Evolutionary conservation across 192 early-diverging fungal species (phyloP).

Genomic region (Geosiphon pyriformis): DNA sequence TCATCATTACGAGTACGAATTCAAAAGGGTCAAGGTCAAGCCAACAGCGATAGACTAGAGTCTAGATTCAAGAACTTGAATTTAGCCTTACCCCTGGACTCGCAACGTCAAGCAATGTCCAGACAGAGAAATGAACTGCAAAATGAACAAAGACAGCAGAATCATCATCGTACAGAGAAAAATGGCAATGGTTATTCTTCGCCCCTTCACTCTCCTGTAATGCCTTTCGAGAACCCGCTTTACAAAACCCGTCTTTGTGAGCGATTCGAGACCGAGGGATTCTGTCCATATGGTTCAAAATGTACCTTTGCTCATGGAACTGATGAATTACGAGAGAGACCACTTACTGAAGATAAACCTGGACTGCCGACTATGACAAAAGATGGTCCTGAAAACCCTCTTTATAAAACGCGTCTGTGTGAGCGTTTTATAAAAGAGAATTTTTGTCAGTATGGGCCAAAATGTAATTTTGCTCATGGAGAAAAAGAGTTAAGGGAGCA

Average conservation of each 20-base stretch:
- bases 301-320: slow-evolving; percentile 79
- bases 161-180: slow-evolving; percentile 30
- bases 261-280: slow-evolving; percentile 69
- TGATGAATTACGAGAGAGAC: slow-evolving; percentile 57
- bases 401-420: slow-evolving; percentile 81
- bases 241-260: slow-evolving; percentile 89
- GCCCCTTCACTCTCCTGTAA: slow-evolving; percentile 32
- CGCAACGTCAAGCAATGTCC: slow-evolving; percentile 39
- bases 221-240: slow-evolving; percentile 61
- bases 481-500: slow-evolving; percentile 37
- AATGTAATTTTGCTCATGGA: slow-evolving; percentile 73
- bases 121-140: slow-evolving; percentile 26
- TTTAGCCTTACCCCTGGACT: slow-evolving; percentile 42
- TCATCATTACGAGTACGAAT: slow-evolving; percentile 35
- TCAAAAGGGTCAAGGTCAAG: slow-evolving; percentile 33
- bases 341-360: slow-evolving; percentile 21
- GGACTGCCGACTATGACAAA: neutral
- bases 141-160: slow-evolving; percentile 23
- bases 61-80: slow-evolving; percentile 43
- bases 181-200: slow-evolving; percentile 27
- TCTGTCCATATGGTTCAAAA: slow-evolving; percentile 62
- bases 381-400: slow-evolving; percentile 51
- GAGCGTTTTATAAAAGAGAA: slow-evolving; percentile 73
- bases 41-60: slow-evolving; percentile 39
- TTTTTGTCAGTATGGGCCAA: slow-evolving; percentile 79